Evolutionary conservation across 1,284 basidiomycete genomes (phyloP).

Genomic region (Sphagnurus paluster): DNA sequence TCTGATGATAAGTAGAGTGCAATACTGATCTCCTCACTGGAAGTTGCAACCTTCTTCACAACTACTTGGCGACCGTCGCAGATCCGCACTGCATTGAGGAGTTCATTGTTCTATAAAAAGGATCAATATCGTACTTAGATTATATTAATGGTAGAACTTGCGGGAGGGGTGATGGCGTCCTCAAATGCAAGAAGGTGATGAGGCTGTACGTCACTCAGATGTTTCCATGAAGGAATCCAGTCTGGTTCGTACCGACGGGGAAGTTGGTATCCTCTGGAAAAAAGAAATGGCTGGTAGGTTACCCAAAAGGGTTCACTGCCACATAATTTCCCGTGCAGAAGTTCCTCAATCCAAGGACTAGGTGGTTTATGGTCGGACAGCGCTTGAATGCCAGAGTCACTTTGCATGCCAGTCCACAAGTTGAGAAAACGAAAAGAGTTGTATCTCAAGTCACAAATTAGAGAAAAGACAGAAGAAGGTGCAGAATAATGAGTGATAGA

Average conservation of each 20-base stretch:
- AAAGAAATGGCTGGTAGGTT: background rate
- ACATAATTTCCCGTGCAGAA: background rate
- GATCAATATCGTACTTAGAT: background rate
- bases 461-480: no score
- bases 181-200: background rate
- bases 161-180: background rate
- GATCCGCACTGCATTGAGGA: background rate
- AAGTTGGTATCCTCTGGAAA: background rate
- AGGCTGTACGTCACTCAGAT: background rate
- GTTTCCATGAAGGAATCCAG: background rate
- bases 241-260: background rate
- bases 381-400: no score
- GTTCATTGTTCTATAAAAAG: background rate
- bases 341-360: no score
- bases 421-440: no score
- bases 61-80: background rate
- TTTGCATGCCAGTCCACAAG: no score
- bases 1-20: slow-evolving; percentile 1
- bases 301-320: background rate
- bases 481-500: no score
- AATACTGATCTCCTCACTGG: background rate
- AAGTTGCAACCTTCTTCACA: background rate
- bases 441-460: no score
- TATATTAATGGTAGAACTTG: background rate
- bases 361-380: no score